phyloP scores from a whole-genome alignment of 2,329 filamentous ascomycete species.

The Fusarium piperis region DNA sequence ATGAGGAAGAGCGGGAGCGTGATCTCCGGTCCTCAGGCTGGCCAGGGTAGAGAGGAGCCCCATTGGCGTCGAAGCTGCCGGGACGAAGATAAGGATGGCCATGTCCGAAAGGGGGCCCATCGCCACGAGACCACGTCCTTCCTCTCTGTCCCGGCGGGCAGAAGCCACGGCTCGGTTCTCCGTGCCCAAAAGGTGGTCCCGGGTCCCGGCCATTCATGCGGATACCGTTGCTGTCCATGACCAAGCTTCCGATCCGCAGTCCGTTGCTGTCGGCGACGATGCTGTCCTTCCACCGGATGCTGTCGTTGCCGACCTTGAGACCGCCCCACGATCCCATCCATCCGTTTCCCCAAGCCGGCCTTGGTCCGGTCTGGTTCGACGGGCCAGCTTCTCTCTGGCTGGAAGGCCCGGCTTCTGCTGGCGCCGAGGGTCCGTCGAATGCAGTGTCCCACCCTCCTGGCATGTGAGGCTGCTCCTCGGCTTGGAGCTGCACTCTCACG shows the following conservation, averaged over 20 bases:
- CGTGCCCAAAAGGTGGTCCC: background rate
- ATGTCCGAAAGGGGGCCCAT: conserved; percentile 1
- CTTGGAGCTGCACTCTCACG: conserved; percentile 52
- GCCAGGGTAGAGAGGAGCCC: conserved; percentile 15
- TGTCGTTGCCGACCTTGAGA: conserved; percentile 55
- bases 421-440: conserved; percentile 30
- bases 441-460: conserved; percentile 39
- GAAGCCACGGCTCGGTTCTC: background rate
- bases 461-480: conserved; percentile 33
- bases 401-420: conserved; percentile 16
- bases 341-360: background rate
- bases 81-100: conserved; percentile 10
- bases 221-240: conserved; percentile 54
- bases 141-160: background rate
- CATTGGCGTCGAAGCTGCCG: conserved; percentile 4
- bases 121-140: background rate
- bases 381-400: conserved; percentile 15
- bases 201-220: conserved; percentile 29
- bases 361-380: background rate
- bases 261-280: conserved; percentile 58
- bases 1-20: conserved; percentile 48
- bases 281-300: conserved; percentile 54
- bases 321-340: conserved; percentile 40
- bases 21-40: conserved; percentile 21
- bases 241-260: conserved; percentile 56